Base-by-base conservation (phyloP, 2,329 filamentous ascomycete species). In the Ceratocystis cubensis region DNA sequence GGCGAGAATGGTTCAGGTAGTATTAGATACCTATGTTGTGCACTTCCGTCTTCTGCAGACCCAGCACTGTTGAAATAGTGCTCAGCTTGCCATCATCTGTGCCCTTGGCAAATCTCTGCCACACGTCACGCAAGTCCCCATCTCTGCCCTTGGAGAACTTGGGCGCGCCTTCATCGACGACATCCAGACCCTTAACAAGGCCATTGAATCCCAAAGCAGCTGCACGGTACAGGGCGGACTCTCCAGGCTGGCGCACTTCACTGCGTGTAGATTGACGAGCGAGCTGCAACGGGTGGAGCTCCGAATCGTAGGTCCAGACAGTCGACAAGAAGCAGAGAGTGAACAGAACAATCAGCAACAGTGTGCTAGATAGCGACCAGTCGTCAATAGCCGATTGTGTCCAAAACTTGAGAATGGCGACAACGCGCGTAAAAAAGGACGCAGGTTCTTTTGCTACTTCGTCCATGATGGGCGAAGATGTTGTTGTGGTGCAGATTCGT, bases 51-150 rank as follows among this genome's bases (percentile, higher is more conserved):
- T 87, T 84, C 72, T 90, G 83, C 67, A 82, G 87, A 68, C 92
- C 94, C 66, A 90, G 79, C 30, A 96, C 86, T 1, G 90, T 96
- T 74, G 90, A 78, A 68, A 96, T 82, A 71, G 85, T 85, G 68
- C 88, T 89, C 70, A 84, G 85, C 50, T 82, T 82, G 41, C 86
- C 87, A 59, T 86, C 83, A 45, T 85, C 84, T 66, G 85, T 82
- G 44, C 74, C 90, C 66, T 80, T 80, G 8, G 86, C 80, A 53
- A 85, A 88, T 72, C 83, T 83, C 69, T 87, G 84, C 94, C 94
- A 99, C 66, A 99, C 81, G 75, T 99, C 93, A 65, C 93, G 84
- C 70, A 99, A 78, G 72, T 99, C 93, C 57, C 94, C 94, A 75
- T 96, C 87, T 66, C 88, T 86, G 62, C 93, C 93, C 66, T 82